Percentiles rank a stretch among this genome's conserved stretches.
phyloP scores from a whole-genome alignment of 305 asterid species.

The Fraxinus dipetala region DNA sequence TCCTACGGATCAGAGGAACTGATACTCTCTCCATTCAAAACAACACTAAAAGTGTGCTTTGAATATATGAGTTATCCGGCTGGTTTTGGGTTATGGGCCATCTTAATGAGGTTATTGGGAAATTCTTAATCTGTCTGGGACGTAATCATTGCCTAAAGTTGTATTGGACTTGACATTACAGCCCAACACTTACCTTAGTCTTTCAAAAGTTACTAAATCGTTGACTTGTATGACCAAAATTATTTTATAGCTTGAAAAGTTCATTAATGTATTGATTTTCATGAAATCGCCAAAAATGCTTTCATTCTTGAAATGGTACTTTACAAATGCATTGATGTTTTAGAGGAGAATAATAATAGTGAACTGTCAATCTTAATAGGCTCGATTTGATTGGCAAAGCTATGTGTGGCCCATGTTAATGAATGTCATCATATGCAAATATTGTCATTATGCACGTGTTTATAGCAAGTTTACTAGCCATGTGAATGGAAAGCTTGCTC shows the following conservation, averaged over 20 bases:
- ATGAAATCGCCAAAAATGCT: background rate
- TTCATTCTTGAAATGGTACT: background rate
- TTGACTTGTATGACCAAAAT: background rate
- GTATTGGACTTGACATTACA: no score
- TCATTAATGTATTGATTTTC: background rate
- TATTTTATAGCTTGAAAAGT: background rate
- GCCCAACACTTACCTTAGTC: no score
- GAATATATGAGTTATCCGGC: no score
- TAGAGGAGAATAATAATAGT: background rate
- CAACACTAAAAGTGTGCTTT: no score
- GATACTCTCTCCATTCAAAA: no score
- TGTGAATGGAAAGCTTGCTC: background rate
- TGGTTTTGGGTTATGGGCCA: no score
- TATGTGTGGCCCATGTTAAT: background rate
- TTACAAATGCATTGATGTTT: background rate
- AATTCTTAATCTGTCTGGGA: no score
- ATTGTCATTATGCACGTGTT: background rate
- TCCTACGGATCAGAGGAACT: no score
- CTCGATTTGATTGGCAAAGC: background rate
- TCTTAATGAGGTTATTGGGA: no score
- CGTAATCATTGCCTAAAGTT: no score
- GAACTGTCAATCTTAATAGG: background rate
- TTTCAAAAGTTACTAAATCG: no score
- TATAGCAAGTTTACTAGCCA: background rate
- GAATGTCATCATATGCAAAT: background rate